Evolutionary conservation across 345 rosid genomes (phyloP).

Genomic region (Cochlearia excelsa): DNA sequence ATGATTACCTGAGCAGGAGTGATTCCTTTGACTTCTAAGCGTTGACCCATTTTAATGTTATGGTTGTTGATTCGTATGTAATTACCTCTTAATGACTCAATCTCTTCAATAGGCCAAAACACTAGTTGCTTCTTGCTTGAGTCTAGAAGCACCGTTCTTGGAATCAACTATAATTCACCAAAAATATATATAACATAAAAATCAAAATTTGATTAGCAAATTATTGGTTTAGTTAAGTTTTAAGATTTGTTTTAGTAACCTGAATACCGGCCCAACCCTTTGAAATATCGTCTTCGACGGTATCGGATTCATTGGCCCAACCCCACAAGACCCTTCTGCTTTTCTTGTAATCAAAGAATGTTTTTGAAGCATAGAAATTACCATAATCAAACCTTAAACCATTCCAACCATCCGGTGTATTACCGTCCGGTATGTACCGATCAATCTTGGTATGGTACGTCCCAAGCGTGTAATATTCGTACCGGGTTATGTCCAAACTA

Average conservation of each 20-base stretch:
- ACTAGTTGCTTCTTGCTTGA: constrained; percentile 50
- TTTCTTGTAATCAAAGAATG: constrained; percentile 58
- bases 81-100: constrained; percentile 45
- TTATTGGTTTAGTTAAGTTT: not conserved
- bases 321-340: constrained; percentile 68
- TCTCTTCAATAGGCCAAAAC: constrained; percentile 75
- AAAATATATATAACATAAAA: not conserved
- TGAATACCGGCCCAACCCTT: constrained; percentile 93
- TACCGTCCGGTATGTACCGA: constrained; percentile 54
- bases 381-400: constrained; percentile 79
- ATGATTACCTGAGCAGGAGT: constrained; percentile 54
- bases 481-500: constrained; percentile 69
- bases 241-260: constrained; percentile 32
- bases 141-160: constrained; percentile 68
- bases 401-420: constrained; percentile 62
- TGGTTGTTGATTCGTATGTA: constrained; percentile 35
- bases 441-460: constrained; percentile 42
- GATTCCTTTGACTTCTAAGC: constrained; percentile 56
- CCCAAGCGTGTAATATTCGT: constrained; percentile 71
- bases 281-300: constrained; percentile 25
- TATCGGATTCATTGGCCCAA: constrained; percentile 83
- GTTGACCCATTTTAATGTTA: constrained; percentile 42
- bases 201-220: not conserved
- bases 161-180: constrained; percentile 40
- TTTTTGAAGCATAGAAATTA: constrained; percentile 81